phyloP scores from a whole-genome alignment of 2,329 filamentous ascomycete species.

The Aspergillus caelatus region DNA sequence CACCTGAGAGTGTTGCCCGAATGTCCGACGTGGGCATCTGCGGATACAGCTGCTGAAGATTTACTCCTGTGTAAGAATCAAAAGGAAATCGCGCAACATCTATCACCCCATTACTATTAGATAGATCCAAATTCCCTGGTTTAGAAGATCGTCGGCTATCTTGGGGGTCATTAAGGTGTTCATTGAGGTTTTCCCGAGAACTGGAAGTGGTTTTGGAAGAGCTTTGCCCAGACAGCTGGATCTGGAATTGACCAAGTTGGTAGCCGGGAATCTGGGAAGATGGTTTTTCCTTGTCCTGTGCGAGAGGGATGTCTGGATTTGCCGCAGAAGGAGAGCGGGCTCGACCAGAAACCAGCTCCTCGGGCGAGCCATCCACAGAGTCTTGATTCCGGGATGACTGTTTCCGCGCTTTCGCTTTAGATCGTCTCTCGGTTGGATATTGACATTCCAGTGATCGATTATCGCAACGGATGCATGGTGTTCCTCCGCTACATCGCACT shows the following conservation, averaged over 20 bases:
- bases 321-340: constrained; percentile 2
- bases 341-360: constrained; percentile 13
- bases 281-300: constrained; percentile 3
- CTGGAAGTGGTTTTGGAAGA: constrained; percentile 10
- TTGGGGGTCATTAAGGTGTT: not conserved
- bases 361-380: constrained; percentile 11
- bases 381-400: constrained; percentile 11
- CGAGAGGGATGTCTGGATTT: not conserved
- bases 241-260: constrained; percentile 26
- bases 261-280: constrained; percentile 13
- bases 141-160: constrained; percentile 6
- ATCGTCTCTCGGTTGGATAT: constrained; percentile 44
- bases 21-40: constrained; percentile 15
- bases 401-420: constrained; percentile 33
- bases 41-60: constrained; percentile 14
- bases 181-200: not conserved
- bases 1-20: constrained; percentile 9
- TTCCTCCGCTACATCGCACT: constrained; percentile 43
- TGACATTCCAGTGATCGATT: constrained; percentile 41
- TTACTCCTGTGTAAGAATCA: constrained; percentile 14
- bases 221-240: constrained; percentile 20
- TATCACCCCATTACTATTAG: constrained; percentile 10
- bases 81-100: constrained; percentile 16
- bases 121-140: constrained; percentile 10
- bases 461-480: constrained; percentile 41